A percentile compares a stretch with the other conserved stretches of the same genome.
These are phyloP conservation scores for Volvox reticuliferus DNA, from an alignment of 139 green algal species.

Conservation along the genomic window DNA sequence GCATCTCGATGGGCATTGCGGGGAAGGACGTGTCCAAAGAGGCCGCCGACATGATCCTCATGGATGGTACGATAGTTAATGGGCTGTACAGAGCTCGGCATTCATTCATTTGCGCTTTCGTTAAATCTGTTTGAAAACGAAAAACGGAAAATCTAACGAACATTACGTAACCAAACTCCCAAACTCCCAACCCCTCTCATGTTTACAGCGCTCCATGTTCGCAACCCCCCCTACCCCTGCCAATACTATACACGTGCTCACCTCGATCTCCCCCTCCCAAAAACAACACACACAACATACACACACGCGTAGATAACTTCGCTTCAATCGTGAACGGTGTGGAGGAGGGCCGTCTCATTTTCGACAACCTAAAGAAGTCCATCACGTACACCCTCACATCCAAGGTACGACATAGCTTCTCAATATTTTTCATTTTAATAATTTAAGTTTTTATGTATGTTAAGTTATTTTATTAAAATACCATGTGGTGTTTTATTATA, in stretches of 20 bases:
- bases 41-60: constrained; percentile 88
- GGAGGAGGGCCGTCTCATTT: constrained; percentile 87
- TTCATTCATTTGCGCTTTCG: no score
- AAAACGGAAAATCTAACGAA: no score
- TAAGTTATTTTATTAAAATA: no score
- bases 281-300: not conserved
- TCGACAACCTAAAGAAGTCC: constrained; percentile 92
- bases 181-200: no score
- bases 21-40: constrained; percentile 79
- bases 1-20: constrained; percentile 75
- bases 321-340: constrained; percentile 88
- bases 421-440: no score
- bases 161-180: not conserved
- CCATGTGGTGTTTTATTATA: no score
- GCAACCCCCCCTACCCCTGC: no score
- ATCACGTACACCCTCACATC: constrained; percentile 88
- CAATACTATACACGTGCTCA: no score
- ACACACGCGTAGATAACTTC: constrained; percentile 77
- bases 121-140: no score
- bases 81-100: not conserved
- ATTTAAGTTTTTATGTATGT: no score
- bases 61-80: constrained; percentile 64
- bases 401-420: constrained; percentile 77
- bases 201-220: no score
- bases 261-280: no score